Evolutionary conservation across 2,329 filamentous ascomycete species (phyloP).

Genomic region (Xylaria sp.): DNA sequence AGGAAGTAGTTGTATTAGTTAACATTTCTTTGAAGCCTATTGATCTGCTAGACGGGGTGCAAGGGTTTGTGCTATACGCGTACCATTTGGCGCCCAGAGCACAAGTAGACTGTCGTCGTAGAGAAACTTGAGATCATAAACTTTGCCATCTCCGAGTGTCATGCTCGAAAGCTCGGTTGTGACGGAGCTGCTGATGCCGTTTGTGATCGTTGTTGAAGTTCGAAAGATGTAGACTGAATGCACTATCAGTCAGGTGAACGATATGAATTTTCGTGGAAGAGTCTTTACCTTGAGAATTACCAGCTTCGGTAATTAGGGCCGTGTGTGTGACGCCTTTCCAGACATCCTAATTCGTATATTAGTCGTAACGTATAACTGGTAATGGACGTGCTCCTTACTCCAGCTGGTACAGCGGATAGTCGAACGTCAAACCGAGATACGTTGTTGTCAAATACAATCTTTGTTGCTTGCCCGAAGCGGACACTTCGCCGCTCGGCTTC

Average conservation of each 20-base stretch:
- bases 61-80: conserved; percentile 9
- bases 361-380: conserved; percentile 10
- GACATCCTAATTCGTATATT: conserved; percentile 48
- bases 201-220: conserved; percentile 62
- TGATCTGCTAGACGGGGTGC: background rate
- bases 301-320: conserved; percentile 55
- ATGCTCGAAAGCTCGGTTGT: conserved; percentile 56
- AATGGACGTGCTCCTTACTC: conserved; percentile 52
- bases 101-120: conserved; percentile 70
- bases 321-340: conserved; percentile 54
- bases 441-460: conserved; percentile 57
- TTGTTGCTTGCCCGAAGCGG: conserved; percentile 68
- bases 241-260: background rate
- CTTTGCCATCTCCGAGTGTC: conserved; percentile 55
- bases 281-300: conserved; percentile 52
- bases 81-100: conserved; percentile 61
- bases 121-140: conserved; percentile 75
- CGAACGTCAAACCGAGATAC: conserved; percentile 67
- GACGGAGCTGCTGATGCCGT: conserved; percentile 66
- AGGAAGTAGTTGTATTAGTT: conserved; percentile 8
- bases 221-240: conserved; percentile 68
- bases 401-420: conserved; percentile 58
- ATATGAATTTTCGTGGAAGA: background rate
- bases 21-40: too few relatives aligned
- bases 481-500: conserved; percentile 76